Evolutionary conservation across 148 eudicot species (phyloP), one percentile per base, ranked within the genome.

Genomic region (Chenopodium quinoa): DNA sequence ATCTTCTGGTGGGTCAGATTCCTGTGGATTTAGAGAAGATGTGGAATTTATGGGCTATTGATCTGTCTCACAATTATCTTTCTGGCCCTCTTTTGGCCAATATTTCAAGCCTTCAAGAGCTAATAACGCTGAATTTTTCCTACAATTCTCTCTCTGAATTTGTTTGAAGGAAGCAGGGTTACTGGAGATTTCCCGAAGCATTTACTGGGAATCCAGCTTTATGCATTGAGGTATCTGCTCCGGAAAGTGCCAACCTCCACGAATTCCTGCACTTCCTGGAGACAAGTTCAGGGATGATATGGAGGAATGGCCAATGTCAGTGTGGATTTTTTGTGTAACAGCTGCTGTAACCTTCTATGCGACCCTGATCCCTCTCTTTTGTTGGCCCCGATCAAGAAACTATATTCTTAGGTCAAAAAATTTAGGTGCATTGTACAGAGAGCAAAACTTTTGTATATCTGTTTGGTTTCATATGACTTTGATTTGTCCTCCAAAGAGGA

Each of bases 51-150:
- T 85, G 88, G 83, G 90, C 87, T 48, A 81, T 95, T 72, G 99
- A 95, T 84, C 85, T 93, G 86, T 95, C 97, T 4, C 93, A 95
- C 78, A 95, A 95, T 78, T 91, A 92, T 3, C 87, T 93, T 46
- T 89, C 92, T 0, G 97, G 99, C 81, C 88, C 91, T 34, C 81
- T 93, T 65, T 87, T 90, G 34, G 93, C 86, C 7, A 91, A 93
- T 79, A 83, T 92, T 73, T 90, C 97, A 1, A 77, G 84, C 77
- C 98, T 93, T 47, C 86, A 90, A 82, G 89, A 93, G 60, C 86
- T 95, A 76, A 78, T 84, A 22, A 60, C 83, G n/a, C 79, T 95
- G 73, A 90, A 95, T 84, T 75, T 95, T 75, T 93, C 99, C 0
- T 91, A 91, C 75, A 93, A 95, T 77, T 84, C 84, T 31, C 88